Evolutionary conservation across 768 basidiomycete genomes (phyloP).

Genomic region (Dioszegia hungarica): DNA sequence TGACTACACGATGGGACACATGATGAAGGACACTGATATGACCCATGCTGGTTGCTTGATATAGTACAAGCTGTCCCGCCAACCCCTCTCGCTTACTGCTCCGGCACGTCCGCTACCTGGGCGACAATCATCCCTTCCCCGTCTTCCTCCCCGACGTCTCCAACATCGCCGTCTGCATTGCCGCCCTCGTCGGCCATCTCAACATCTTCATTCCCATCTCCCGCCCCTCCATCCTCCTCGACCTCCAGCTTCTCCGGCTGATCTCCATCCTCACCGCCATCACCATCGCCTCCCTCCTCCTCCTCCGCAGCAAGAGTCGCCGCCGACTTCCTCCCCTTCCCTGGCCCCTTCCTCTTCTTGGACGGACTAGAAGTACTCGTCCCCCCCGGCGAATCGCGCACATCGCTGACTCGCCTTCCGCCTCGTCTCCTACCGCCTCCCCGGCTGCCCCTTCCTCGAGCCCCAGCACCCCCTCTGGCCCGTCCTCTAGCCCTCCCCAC

Average conservation of each 20-base stretch:
- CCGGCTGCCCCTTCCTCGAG: too few species aligned
- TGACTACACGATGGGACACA: too few species aligned
- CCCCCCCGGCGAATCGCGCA: too few species aligned
- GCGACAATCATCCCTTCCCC: neutral
- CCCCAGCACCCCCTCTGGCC: too few species aligned
- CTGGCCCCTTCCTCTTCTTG: neutral
- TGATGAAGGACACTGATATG: too few species aligned
- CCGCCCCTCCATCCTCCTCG: neutral
- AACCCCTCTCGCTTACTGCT: neutral
- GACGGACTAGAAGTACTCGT: too few species aligned
- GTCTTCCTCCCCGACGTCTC: neutral
- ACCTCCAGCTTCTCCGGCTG: neutral
- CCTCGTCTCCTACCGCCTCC: too few species aligned
- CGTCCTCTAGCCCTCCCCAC: too few species aligned
- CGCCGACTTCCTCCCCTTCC: neutral
- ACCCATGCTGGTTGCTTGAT: too few species aligned
- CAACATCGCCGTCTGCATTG: neutral
- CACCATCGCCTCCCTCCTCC: neutral
- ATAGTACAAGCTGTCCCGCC: too few species aligned
- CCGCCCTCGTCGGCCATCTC: neutral
- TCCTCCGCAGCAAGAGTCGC: neutral
- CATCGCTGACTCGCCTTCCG: too few species aligned
- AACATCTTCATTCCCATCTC: neutral
- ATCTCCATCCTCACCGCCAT: neutral
- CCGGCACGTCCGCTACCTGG: neutral